Evolutionary conservation across 441 rosid genomes (phyloP), one percentile per base, ranked within the genome.

Genomic region (Jatropha multifida): DNA sequence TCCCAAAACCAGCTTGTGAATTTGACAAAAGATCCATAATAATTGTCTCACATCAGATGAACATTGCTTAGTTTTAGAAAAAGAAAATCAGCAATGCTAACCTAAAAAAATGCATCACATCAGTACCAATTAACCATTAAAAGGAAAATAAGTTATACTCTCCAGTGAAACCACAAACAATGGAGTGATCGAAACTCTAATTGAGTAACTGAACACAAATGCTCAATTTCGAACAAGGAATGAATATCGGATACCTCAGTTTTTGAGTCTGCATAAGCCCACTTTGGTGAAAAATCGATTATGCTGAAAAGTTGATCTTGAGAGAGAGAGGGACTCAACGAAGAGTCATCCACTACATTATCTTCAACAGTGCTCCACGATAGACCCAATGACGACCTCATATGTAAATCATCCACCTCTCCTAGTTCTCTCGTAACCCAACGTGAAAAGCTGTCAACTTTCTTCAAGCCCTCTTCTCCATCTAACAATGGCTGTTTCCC

Each of bases 401-500:
- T 84, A 76, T 83, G 91, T 83, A 92, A 78, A 79, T 89, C 88
- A 85, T 88, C 94, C 77, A 91, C 94, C 79, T 91, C 99, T 59
- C 80, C 94, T 65, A 95, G 93, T 82, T 93, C 98, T 81, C 84
- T 90, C 75, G 85, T 82, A 78, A 88, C 84, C 99, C 99, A 93
- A 55, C 96, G 85, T 74, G 96, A 88, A 83, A 95, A 95, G 84
- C 99, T 95, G 76, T 95, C 99, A 44, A 90, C 94, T 76, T 95
- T 95, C 77, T 90, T 91, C 82, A 95, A 82, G 79, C 94, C 84
- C 44, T 94, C 93, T 78, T 88, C 92, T 42, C 81, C 82, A 75
- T 87, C 84, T 68, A 89, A 65, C 61, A 94, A 85, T 42, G 85
- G 72, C 56, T 78, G 86, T 86, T 85, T 92, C 65, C 80, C 67